Conservation (phyloP, 257 asterid genomes). For the Nyctanthes arbortristis region DNA sequence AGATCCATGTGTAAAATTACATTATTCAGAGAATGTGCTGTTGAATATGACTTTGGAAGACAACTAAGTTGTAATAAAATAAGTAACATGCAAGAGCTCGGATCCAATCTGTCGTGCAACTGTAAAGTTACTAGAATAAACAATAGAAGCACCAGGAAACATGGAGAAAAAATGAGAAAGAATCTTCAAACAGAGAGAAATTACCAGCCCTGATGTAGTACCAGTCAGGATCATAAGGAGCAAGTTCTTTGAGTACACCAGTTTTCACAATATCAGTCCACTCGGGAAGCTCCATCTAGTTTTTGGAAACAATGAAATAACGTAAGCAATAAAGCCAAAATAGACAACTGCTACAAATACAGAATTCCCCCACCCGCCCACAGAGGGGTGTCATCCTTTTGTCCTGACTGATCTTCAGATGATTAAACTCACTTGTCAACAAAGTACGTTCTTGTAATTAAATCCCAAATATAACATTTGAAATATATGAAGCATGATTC, state of each 20-base stretch:
- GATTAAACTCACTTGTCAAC: no score
- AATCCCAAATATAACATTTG: no score
- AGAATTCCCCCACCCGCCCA: background rate
- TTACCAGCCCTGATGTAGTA: slow-evolving; percentile 92
- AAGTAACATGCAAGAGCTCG: no score
- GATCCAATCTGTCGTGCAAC: background rate
- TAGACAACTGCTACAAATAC: background rate
- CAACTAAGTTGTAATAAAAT: no score
- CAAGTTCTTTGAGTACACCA: slow-evolving; percentile 81
- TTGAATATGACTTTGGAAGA: no score
- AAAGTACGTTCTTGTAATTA: no score
- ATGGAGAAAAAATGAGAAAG: background rate
- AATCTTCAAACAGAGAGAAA: no score
- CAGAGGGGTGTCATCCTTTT: no score
- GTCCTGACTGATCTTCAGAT: no score
- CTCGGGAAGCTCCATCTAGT: slow-evolving; percentile 86
- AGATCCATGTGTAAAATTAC: no score
- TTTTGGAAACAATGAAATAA: background rate
- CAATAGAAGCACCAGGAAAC: background rate
- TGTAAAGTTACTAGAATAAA: background rate
- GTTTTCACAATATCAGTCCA: slow-evolving; percentile 97
- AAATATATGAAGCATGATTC: no score
- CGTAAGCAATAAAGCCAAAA: background rate
- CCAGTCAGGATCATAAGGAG: slow-evolving; percentile 97
- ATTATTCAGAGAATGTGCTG: no score